Evolutionary conservation across 768 basidiomycete species (phyloP).

Genomic region (Leccinum incarnatum): DNA sequence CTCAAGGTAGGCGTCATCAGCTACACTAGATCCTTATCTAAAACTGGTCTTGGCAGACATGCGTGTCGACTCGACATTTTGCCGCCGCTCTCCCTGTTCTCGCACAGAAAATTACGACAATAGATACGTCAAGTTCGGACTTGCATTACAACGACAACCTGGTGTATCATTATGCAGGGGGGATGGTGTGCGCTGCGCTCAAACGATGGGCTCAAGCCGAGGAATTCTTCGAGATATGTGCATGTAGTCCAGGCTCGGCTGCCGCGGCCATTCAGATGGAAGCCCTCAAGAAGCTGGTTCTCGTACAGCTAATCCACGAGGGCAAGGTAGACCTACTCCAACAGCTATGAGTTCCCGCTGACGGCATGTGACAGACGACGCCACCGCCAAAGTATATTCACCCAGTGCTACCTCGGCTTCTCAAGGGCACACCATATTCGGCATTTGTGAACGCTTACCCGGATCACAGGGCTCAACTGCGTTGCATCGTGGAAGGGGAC

Average conservation of each 20-base stretch:
- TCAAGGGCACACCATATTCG: conserved; percentile 68
- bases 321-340: conserved; percentile 54
- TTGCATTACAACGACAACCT: conserved; percentile 77
- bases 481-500: conserved; percentile 54
- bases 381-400: conserved; percentile 76
- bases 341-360: neutral
- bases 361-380: conserved; percentile 22
- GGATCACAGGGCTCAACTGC: conserved; percentile 44
- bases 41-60: conserved; percentile 42
- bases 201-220: conserved; percentile 68
- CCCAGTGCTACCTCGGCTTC: conserved; percentile 49
- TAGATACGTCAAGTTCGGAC: conserved; percentile 60
- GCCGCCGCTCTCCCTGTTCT: conserved; percentile 60
- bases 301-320: conserved; percentile 74
- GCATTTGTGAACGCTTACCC: conserved; percentile 68
- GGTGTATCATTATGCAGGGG: conserved; percentile 82
- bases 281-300: conserved; percentile 77
- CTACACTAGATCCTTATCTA: neutral
- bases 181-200: conserved; percentile 60
- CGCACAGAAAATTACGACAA: conserved; percentile 56
- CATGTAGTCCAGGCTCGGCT: conserved; percentile 54
- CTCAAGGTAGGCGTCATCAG: conserved; percentile 45
- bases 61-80: conserved; percentile 54
- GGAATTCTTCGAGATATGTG: conserved; percentile 79
- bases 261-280: conserved; percentile 77